Evolutionary conservation across 495 filamentous ascomycete genomes (phyloP).

Genomic region (Penicillium roqueforti): DNA sequence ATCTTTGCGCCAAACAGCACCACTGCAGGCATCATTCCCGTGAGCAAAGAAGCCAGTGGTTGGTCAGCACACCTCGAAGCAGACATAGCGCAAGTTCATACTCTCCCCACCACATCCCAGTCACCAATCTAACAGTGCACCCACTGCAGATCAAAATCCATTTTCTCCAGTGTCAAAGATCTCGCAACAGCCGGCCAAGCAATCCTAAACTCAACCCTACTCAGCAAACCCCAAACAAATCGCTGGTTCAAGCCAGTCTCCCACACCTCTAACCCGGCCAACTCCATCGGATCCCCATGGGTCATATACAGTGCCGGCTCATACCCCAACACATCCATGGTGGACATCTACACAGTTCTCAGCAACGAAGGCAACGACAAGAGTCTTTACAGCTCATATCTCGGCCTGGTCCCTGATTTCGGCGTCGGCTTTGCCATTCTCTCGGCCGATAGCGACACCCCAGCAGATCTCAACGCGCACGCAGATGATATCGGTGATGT

Average conservation of each 20-base stretch:
- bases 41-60: slow-evolving; percentile 12
- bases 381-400: slow-evolving; percentile 37
- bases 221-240: slow-evolving; percentile 32
- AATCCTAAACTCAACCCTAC: slow-evolving; percentile 46
- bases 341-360: slow-evolving; percentile 49
- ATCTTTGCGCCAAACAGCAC: no score
- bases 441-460: slow-evolving; percentile 28
- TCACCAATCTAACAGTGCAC: no score
- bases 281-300: slow-evolving; percentile 43
- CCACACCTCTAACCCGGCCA: slow-evolving; percentile 44
- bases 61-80: no score
- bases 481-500: slow-evolving; percentile 28
- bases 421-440: slow-evolving; percentile 48
- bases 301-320: slow-evolving; percentile 29
- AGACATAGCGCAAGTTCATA: no score
- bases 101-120: no score
- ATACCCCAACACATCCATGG: slow-evolving; percentile 23
- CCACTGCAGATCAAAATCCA: slow-evolving; percentile 1
- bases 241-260: slow-evolving; percentile 47
- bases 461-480: slow-evolving; percentile 24
- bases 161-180: slow-evolving; percentile 28
- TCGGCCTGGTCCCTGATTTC: slow-evolving; percentile 49
- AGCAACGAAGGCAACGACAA: slow-evolving; percentile 31
- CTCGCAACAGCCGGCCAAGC: slow-evolving; percentile 38
- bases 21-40: no score